phyloP scores from a whole-genome alignment of 2,329 filamentous ascomycete species.

The Corinectria fuckeliana region DNA sequence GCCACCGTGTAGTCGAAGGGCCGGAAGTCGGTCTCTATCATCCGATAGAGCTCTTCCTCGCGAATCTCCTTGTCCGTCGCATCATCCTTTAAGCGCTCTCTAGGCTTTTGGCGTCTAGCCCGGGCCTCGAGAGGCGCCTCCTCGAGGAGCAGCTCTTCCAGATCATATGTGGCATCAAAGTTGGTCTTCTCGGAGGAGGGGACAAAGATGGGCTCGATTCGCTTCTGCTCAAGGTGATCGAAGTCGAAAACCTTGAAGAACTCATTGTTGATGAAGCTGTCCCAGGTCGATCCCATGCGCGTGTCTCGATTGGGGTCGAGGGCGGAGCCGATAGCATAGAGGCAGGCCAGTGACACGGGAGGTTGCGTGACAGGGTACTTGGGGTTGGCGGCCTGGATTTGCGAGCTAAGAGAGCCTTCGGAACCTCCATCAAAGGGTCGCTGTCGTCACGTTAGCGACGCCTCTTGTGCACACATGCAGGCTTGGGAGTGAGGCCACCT shows the following conservation, averaged over 20 bases:
- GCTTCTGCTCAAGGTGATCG: slow-evolving; percentile 80
- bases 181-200: slow-evolving; percentile 98
- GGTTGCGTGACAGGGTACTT: slow-evolving; percentile 93
- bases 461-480: neutral
- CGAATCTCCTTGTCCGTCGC: slow-evolving; percentile 94
- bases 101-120: slow-evolving; percentile 89
- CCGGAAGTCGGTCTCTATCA: slow-evolving; percentile 93
- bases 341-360: slow-evolving; percentile 84
- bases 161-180: slow-evolving; percentile 96
- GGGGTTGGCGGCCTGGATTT: slow-evolving; percentile 81
- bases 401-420: slow-evolving; percentile 78
- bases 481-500: neutral
- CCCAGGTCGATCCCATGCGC: slow-evolving; percentile 85
- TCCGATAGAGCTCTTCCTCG: slow-evolving; percentile 89
- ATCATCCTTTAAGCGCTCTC: slow-evolving; percentile 90
- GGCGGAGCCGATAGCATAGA: slow-evolving; percentile 86
- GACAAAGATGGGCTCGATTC: slow-evolving; percentile 88
- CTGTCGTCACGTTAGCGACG: slow-evolving; percentile 51
- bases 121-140: slow-evolving; percentile 94
- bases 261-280: slow-evolving; percentile 84
- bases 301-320: slow-evolving; percentile 80
- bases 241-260: slow-evolving; percentile 93
- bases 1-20: slow-evolving; percentile 94
- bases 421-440: slow-evolving; percentile 92
- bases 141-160: slow-evolving; percentile 91